Evolutionary conservation across 176 grass and related monocot genomes (phyloP), one percentile per base, ranked within the genome.

Genomic region (Rhynchospora breviuscula): DNA sequence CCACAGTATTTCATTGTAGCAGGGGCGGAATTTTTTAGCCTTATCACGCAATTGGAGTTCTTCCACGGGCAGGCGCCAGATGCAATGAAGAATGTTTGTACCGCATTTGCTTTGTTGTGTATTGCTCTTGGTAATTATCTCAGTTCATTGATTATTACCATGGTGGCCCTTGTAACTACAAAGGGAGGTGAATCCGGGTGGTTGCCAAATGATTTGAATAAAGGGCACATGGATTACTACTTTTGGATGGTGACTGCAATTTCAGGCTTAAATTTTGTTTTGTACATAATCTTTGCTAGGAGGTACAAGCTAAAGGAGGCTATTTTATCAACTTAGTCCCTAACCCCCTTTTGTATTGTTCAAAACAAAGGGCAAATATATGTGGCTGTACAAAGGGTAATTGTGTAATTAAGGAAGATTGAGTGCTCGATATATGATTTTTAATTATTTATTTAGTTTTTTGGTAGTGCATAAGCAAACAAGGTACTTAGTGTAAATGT

Each of bases 201-300:
- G 94, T 90, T 97, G 79, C 88, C 94, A 11, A 89, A 92, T 89
- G 88, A 92, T 83, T 85, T 92, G 85, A 94, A 97, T 80, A 45
- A 84, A 54, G 94, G 94, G 8, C 91, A 97, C 56, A 88, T 97
- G 59, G 89, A 93, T 82, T 97, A 92, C 78, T 97, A 88, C 83
- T 94, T 90, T 63, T 90, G 90, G 88, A 82, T 86, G 17, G 53
- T 94, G 62, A 76, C 90, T 59, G 80, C 40, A 52, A 81, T 92
- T 43, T 89, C 85, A 4, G 35, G 33, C 23, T 53, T 81, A 18
- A 94, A 94, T 87, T 94, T 97, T 85, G 6, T 92, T 58, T 76
- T 85, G 1, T 97, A 91, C 80, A 6, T 91, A n/a, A 62, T 79
- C 75, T 91, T 97, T 43, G 73, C 91, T 59, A 91, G 85, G 78